Evolutionary conservation across 176 grass and related monocot genomes (phyloP).

Genomic region (Hordeum marinum): DNA sequence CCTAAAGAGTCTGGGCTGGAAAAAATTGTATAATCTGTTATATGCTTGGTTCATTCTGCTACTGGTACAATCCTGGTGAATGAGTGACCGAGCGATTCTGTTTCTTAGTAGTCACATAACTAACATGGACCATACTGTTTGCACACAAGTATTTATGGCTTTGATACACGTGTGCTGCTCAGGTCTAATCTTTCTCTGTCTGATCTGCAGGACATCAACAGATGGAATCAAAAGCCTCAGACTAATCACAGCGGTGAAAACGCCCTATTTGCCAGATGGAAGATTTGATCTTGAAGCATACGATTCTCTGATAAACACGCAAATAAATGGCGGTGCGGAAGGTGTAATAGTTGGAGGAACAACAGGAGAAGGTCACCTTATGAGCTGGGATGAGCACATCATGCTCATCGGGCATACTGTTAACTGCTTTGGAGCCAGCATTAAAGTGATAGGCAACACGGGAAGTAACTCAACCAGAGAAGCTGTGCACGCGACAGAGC

Average conservation of each 20-base stretch:
- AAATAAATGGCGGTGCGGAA: constrained; percentile 71
- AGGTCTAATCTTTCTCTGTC: neutral
- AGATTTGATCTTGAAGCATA: constrained; percentile 97
- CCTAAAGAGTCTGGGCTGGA: neutral
- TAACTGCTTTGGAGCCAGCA: constrained; percentile 85
- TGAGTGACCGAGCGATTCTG: neutral
- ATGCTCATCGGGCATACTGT: constrained; percentile 97
- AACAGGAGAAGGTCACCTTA: constrained; percentile 88
- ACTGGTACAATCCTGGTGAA: neutral
- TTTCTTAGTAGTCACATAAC: neutral
- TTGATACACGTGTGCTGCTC: constrained; percentile 8
- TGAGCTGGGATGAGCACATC: constrained; percentile 99
- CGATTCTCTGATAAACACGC: constrained; percentile 72
- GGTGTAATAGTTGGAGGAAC: constrained; percentile 92
- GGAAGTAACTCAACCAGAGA: constrained; percentile 94
- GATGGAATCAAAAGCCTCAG: constrained; percentile 61
- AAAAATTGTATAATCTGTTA: neutral
- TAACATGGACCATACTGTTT: neutral
- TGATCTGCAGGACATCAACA: constrained; percentile 59
- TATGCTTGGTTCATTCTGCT: neutral
- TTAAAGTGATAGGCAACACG: constrained; percentile 95
- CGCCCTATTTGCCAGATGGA: constrained; percentile 95
- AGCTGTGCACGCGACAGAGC: constrained; percentile 81
- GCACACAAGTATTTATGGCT: neutral
- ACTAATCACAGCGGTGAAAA: constrained; percentile 85